These are phyloP conservation scores for Aspergillus fumigatiaffinis DNA, from an alignment of 2,329 filamentous ascomycete species.

Conservation along the genomic window DNA sequence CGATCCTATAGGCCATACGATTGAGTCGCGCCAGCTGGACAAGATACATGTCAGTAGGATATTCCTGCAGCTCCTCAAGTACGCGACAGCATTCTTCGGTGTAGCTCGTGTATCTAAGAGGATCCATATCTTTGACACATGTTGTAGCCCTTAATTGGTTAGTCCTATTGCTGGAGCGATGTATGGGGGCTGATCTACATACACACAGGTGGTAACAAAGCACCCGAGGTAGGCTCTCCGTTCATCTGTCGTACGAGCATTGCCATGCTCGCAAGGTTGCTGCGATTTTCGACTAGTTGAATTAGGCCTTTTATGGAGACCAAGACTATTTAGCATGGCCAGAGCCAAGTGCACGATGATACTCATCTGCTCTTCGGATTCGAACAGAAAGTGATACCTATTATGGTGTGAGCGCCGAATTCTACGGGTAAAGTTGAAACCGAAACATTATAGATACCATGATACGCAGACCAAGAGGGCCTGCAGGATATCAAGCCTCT, in stretches of 20 bases:
- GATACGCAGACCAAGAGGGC: constrained; percentile 45
- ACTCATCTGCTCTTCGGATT: constrained; percentile 42
- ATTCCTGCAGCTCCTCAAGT: constrained; percentile 44
- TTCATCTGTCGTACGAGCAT: constrained; percentile 49
- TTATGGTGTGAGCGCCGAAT: background rate
- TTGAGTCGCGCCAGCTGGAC: constrained; percentile 49
- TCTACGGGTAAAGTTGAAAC: background rate
- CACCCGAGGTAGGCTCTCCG: constrained; percentile 50
- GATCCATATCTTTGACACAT: constrained; percentile 44
- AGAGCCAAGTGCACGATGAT: constrained; percentile 49
- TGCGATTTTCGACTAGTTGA: constrained; percentile 6
- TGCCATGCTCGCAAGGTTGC: background rate
- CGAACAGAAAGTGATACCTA: constrained; percentile 7
- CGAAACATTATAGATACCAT: constrained; percentile 36
- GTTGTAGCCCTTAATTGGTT: constrained; percentile 13
- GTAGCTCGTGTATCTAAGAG: constrained; percentile 52
- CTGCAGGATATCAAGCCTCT: constrained; percentile 45
- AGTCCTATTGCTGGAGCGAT: background rate
- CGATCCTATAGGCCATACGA: constrained; percentile 50
- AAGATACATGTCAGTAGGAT: constrained; percentile 46
- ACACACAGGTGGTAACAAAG: constrained; percentile 55
- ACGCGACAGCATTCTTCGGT: constrained; percentile 49
- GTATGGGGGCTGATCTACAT: constrained; percentile 18
- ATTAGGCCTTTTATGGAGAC: constrained; percentile 16
- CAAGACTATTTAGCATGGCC: constrained; percentile 46